Conservation (phyloP, 169 alveolate genomes). For the Babesia bigemina region DNA sequence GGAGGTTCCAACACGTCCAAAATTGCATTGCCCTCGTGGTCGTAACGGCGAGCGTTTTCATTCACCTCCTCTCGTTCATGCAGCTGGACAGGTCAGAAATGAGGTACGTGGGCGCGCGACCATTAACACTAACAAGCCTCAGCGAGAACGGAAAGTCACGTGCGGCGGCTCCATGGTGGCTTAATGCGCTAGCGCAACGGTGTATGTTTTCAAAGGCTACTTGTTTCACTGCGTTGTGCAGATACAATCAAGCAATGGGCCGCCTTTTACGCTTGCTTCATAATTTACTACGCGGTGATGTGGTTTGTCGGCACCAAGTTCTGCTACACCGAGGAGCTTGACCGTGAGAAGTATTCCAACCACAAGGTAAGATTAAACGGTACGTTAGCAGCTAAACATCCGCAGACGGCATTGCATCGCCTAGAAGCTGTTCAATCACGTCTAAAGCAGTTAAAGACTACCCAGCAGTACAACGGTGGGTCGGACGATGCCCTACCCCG, state of each 20-base stretch:
- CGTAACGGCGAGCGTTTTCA: slow-evolving; percentile 16
- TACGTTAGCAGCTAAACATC: not conserved
- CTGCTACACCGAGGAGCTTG: slow-evolving; percentile 24
- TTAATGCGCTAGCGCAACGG: not conserved
- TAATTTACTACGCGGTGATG: slow-evolving; percentile 2
- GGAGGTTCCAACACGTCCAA: slow-evolving; percentile 12
- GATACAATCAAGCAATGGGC: slow-evolving; percentile 35
- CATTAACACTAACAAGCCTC: not conserved
- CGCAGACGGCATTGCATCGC: slow-evolving; percentile 15
- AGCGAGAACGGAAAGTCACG: not conserved
- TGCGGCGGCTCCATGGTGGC: not conserved
- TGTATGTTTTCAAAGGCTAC: slow-evolving; percentile 17
- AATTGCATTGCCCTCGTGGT: slow-evolving; percentile 9
- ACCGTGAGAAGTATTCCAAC: slow-evolving; percentile 28
- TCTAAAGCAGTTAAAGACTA: not conserved
- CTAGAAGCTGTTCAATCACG: slow-evolving; percentile 15
- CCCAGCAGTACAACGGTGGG: not conserved
- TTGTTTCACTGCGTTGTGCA: not conserved
- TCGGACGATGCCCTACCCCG: not conserved
- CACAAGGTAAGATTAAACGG: slow-evolving; percentile 27
- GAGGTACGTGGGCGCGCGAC: not conserved
- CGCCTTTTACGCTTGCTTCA: slow-evolving; percentile 8
- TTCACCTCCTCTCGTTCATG: slow-evolving; percentile 23
- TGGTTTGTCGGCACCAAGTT: slow-evolving; percentile 23
- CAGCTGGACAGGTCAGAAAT: not conserved